Base-by-base conservation (phyloP, 495 filamentous ascomycete genomes). In the Penicillium coprophilum region DNA sequence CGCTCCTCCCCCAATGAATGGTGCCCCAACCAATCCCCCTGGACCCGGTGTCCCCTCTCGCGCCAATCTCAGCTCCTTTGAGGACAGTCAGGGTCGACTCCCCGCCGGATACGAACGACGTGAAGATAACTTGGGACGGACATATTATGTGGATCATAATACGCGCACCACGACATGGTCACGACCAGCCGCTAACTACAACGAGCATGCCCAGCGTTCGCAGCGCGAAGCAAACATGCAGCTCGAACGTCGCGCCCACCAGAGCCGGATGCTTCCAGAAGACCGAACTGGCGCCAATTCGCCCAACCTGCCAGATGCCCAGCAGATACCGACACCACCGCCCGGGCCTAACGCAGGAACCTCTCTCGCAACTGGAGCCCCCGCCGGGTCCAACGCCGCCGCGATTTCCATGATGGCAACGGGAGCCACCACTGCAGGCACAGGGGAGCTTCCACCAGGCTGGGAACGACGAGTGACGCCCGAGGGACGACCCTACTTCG, bases 111-210 rank as follows among this genome's bases (percentile, higher is more conserved):
- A 95, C 93, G 94, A 98, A 71, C 84, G 95, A 46, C 83, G 94
- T 40, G 94, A 97, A 68, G 94, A 98, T 72, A 92, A 97, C 65
- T 75, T 98, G 38, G 95, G 95, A 52, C 86, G 94, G 63, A 97
- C 92, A n/a, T 98, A 98, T 68, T 98, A 98, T 72, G 94, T 98
- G 31, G 94, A 98, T 69, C 94, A 98, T 71, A 98, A 98, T 70
- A 96, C 93, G 6, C 82, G 94, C 59, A 92, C 92, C 46, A 98
- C 94, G 11, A 98, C 93, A 48, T 98, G 94, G 94, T 91, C 86
- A 59, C 79, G 94, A 54, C 94, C 94, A 23, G 87, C 92, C 7
- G 85, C 86, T 40, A 81, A 85, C 55, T 92, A 92, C 61, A 92
- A 86, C 54, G 88, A 87, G 59, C 85, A 85, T 30, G 86, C 88